Evolutionary conservation across 2,329 filamentous ascomycete genomes (phyloP).

Genomic region (Pyrenophora seminiperda): DNA sequence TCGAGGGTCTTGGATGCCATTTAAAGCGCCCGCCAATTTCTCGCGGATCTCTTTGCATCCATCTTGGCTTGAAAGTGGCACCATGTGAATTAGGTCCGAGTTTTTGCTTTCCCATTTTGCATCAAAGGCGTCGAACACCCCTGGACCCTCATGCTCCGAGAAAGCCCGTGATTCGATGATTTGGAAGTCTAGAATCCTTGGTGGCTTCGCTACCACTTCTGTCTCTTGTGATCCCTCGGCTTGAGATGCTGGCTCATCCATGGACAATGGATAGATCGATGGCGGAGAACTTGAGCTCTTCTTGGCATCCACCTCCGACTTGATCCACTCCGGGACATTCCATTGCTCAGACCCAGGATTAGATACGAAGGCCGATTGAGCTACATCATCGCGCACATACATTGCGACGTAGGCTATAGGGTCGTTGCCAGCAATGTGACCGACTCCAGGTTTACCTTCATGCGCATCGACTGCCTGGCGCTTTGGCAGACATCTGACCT

Average conservation of each 20-base stretch:
- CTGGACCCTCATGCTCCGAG: constrained; percentile 44
- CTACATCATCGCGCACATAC: constrained; percentile 60
- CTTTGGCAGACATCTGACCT: constrained; percentile 61
- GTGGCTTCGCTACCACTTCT: neutral
- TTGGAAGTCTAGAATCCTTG: constrained; percentile 32
- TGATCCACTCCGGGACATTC: constrained; percentile 52
- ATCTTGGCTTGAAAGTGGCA: constrained; percentile 33
- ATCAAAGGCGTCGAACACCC: constrained; percentile 44
- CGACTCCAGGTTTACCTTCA: constrained; percentile 52
- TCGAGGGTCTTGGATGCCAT: constrained; percentile 42
- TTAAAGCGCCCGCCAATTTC: constrained; percentile 34
- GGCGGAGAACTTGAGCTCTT: constrained; percentile 20
- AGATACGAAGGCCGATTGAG: constrained; percentile 46
- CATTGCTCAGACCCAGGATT: constrained; percentile 54
- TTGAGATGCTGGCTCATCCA: constrained; percentile 8
- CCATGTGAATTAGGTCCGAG: constrained; percentile 21
- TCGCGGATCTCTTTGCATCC: constrained; percentile 38
- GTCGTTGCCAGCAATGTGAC: constrained; percentile 50
- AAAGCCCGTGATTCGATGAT: constrained; percentile 45
- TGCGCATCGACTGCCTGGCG: constrained; percentile 60
- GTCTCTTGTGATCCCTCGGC: constrained; percentile 8
- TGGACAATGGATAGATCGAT: constrained; percentile 17
- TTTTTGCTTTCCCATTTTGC: constrained; percentile 24
- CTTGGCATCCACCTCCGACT: constrained; percentile 34
- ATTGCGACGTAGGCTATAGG: constrained; percentile 61